phyloP scores from a whole-genome alignment of 2,329 filamentous ascomycete genomes.

The Diplocarpon rosae region DNA sequence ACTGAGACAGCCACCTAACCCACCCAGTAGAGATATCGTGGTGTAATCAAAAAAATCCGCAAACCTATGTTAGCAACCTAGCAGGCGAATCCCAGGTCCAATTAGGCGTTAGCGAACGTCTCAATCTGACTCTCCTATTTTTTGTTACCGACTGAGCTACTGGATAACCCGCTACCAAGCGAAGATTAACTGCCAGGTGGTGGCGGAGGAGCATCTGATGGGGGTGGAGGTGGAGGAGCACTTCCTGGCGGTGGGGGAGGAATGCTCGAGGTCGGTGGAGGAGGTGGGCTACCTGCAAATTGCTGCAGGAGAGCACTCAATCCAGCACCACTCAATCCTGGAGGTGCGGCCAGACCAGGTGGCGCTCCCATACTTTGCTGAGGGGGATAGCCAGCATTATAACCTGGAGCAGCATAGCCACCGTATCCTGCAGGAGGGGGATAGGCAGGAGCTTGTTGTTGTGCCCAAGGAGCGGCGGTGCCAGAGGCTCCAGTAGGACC shows the following conservation, averaged over 20 bases:
- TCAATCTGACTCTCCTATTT: no score
- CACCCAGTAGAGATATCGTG: no score
- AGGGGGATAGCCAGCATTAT: slow-evolving; percentile 31
- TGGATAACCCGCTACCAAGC: not conserved
- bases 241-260: slow-evolving; percentile 37
- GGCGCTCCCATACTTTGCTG: slow-evolving; percentile 35
- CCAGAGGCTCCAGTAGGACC: slow-evolving; percentile 35
- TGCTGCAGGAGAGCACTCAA: slow-evolving; percentile 58
- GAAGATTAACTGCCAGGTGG: slow-evolving; percentile 25
- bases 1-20: no score
- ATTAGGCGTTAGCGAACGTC: not conserved
- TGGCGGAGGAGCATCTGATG: slow-evolving; percentile 25
- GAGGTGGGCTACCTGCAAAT: slow-evolving; percentile 38
- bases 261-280: slow-evolving; percentile 40
- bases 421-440: slow-evolving; percentile 44
- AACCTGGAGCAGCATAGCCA: slow-evolving; percentile 35
- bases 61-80: slow-evolving; percentile 10
- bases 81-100: not conserved
- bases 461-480: slow-evolving; percentile 34
- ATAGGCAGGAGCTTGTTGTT: slow-evolving; percentile 30
- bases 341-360: slow-evolving; percentile 30
- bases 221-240: slow-evolving; percentile 53
- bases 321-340: slow-evolving; percentile 43
- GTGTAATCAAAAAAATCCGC: not conserved
- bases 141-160: no score